Percentiles rank a stretch among this genome's conserved stretches.
These are phyloP conservation scores for Fonsecaea pedrosoi DNA, from an alignment of 2,329 filamentous ascomycete genomes.

Conservation along the genomic window DNA sequence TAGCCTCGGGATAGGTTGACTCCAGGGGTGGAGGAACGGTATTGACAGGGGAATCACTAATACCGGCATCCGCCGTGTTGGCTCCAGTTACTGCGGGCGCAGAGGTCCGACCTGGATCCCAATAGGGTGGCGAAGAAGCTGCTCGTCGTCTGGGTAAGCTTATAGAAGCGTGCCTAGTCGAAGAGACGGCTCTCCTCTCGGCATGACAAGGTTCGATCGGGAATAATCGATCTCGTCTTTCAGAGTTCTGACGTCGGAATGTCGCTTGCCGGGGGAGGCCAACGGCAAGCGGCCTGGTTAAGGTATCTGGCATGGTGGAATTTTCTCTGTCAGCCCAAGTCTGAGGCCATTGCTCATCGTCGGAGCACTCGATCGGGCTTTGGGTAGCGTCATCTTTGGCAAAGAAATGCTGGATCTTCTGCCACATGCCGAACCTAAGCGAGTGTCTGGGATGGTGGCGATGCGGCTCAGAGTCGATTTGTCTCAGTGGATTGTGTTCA, in stretches of 20 bases:
- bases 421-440: constrained; percentile 54
- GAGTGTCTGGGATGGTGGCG: constrained; percentile 30
- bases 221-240: constrained; percentile 74
- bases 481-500: constrained; percentile 26
- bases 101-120: constrained; percentile 47
- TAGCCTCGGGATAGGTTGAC: constrained; percentile 36
- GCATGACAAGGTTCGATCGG: constrained; percentile 67
- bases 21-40: constrained; percentile 16
- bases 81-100: constrained; percentile 43
- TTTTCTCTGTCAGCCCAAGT: constrained; percentile 25
- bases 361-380: constrained; percentile 31
- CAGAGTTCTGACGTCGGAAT: constrained; percentile 82
- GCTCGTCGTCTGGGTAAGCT: constrained; percentile 50
- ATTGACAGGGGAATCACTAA: constrained; percentile 15
- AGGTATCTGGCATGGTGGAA: constrained; percentile 25
- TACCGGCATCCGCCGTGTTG: constrained; percentile 34
- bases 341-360: constrained; percentile 31
- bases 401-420: constrained; percentile 46
- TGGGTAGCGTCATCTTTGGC: constrained; percentile 33
- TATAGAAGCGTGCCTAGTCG: constrained; percentile 47
- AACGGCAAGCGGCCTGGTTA: constrained; percentile 65
- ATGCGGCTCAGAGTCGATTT: constrained; percentile 33
- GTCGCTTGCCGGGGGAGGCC: constrained; percentile 78
- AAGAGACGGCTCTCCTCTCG: constrained; percentile 75
- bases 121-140: constrained; percentile 50